Conservation (phyloP, 345 rosid genomes). For the Alliaria petiolata region DNA sequence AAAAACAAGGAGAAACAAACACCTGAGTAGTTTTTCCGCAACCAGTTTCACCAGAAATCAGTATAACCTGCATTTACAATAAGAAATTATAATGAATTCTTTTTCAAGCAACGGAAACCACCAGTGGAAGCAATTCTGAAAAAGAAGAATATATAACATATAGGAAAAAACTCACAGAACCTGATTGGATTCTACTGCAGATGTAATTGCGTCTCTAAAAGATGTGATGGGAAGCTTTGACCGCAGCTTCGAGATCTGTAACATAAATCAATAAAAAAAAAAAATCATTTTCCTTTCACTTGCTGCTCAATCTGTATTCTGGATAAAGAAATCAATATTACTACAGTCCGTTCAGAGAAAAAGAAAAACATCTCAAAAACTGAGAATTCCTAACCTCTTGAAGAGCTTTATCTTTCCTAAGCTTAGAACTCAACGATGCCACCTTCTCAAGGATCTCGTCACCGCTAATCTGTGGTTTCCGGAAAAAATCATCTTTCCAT, state of each 20-base stretch:
- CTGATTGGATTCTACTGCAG: constrained; percentile 76
- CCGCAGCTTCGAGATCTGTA: constrained; percentile 63
- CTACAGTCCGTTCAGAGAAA: constrained; percentile 5
- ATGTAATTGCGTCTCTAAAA: constrained; percentile 62
- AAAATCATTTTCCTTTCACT: constrained; percentile 13
- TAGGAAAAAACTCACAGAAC: constrained; percentile 38
- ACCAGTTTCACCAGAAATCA: constrained; percentile 82
- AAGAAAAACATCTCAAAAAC: constrained; percentile 8
- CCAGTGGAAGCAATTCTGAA: background rate
- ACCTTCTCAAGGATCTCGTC: constrained; percentile 52
- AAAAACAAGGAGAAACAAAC: constrained; percentile 12
- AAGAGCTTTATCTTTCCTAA: constrained; percentile 47
- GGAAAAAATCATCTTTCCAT: constrained; percentile 61
- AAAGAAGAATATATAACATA: no score
- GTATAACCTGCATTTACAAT: constrained; percentile 51
- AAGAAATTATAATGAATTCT: background rate
- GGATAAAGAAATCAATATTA: background rate
- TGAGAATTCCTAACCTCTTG: constrained; percentile 53
- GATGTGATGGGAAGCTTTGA: constrained; percentile 84
- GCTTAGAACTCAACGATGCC: constrained; percentile 49
- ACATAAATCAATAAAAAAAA: constrained; percentile 31
- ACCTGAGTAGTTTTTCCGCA: constrained; percentile 95
- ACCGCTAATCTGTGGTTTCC: constrained; percentile 49
- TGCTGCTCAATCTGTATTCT: constrained; percentile 3
- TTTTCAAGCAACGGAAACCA: background rate